Evolutionary conservation across 176 grass and related monocot species (phyloP).

Genomic region (Lolium perenne): DNA sequence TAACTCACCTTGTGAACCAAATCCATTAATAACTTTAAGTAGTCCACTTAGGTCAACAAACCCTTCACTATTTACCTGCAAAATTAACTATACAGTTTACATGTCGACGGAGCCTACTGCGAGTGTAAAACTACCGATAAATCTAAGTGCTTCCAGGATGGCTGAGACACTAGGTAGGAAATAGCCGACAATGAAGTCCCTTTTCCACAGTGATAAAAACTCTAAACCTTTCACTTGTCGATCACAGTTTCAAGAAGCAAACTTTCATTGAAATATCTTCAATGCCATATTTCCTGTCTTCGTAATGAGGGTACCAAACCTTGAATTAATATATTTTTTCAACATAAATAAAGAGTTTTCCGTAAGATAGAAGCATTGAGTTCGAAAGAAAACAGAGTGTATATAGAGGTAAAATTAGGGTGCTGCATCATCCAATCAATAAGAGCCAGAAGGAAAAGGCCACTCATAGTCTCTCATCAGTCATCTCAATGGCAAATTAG

Average conservation of each 20-base stretch:
- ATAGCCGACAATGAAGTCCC: background rate
- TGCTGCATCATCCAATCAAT: background rate
- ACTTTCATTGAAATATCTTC: background rate
- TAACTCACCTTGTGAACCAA: slow-evolving; percentile 49
- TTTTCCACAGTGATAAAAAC: background rate
- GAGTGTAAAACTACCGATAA: slow-evolving; percentile 23
- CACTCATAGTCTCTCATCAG: slow-evolving; percentile 20
- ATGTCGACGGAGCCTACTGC: background rate
- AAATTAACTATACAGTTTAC: slow-evolving; percentile 12
- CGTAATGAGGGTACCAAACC: slow-evolving; percentile 10
- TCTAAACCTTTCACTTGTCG: background rate
- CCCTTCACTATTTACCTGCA: slow-evolving; percentile 27
- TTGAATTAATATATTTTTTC: slow-evolving; percentile 17
- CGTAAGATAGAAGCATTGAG: background rate
- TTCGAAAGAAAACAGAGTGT: background rate
- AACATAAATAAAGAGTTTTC: background rate
- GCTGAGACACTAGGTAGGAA: background rate
- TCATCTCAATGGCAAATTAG: slow-evolving; percentile 6
- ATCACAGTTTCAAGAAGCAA: background rate
- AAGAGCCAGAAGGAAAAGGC: background rate
- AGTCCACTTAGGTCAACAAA: slow-evolving; percentile 36
- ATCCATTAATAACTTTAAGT: slow-evolving; percentile 22
- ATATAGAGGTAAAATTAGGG: background rate
- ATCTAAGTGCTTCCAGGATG: background rate
- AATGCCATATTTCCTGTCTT: background rate